phyloP scores from a whole-genome alignment of 2,329 filamentous ascomycete species.

The Beauveria scarabaeidicola region DNA sequence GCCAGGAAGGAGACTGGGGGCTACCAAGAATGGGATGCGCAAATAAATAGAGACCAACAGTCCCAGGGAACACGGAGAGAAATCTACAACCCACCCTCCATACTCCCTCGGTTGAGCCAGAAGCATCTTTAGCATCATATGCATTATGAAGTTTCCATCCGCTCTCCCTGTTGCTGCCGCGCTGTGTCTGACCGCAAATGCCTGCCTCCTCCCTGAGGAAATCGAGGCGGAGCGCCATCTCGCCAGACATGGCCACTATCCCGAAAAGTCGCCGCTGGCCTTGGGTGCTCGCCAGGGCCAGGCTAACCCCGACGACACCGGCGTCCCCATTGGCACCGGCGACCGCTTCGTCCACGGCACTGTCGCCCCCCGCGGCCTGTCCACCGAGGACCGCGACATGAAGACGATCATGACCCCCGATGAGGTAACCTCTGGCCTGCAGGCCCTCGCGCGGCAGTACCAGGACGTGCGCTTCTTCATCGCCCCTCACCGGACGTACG shows the following conservation, averaged over 20 bases:
- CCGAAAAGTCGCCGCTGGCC: neutral
- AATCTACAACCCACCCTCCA: neutral
- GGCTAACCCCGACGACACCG: conserved; percentile 15
- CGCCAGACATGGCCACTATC: neutral
- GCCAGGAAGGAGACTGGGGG: too few relatives aligned
- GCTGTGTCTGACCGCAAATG: conserved; percentile 17
- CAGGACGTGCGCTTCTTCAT: conserved; percentile 31
- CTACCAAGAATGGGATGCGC: too few relatives aligned
- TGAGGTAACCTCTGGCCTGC: conserved; percentile 36
- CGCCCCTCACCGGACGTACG: conserved; percentile 35
- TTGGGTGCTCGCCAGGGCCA: conserved; percentile 11
- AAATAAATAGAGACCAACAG: too few relatives aligned
- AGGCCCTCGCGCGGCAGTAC: conserved; percentile 32
- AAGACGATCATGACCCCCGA: conserved; percentile 35
- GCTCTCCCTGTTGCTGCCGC: conserved; percentile 15
- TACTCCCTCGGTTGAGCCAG: neutral
- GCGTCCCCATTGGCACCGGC: conserved; percentile 32
- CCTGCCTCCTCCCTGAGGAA: conserved; percentile 32
- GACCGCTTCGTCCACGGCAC: conserved; percentile 34
- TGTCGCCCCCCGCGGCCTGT: conserved; percentile 24
- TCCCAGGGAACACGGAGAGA: neutral
- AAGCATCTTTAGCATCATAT: neutral
- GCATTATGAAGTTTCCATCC: conserved; percentile 22
- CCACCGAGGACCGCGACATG: conserved; percentile 28
- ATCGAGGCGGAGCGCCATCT: conserved; percentile 15